phyloP scores from a whole-genome alignment of 345 rosid species.

The Syzygium aqueum region DNA sequence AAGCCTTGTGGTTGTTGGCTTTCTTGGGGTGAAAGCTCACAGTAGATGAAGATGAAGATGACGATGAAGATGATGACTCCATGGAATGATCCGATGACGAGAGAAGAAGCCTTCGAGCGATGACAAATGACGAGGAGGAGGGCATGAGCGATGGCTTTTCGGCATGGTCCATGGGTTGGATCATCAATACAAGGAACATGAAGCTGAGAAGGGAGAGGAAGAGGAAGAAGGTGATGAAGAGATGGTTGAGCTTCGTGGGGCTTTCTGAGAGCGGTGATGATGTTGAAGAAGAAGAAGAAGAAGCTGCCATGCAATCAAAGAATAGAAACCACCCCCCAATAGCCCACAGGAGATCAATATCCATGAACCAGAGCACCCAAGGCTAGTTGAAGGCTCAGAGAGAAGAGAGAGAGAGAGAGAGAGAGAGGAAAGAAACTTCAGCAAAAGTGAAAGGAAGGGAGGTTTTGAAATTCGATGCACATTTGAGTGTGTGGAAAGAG shows the following conservation, averaged over 20 bases:
- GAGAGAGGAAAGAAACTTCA: constrained; percentile 25
- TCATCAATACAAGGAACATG: constrained; percentile 22
- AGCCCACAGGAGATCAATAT: constrained; percentile 93
- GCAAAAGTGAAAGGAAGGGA: constrained; percentile 35
- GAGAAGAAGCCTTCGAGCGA: constrained; percentile 25
- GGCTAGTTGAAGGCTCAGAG: constrained; percentile 16
- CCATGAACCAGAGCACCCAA: constrained; percentile 76
- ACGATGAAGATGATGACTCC: constrained; percentile 6
- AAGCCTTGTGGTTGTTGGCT: not conserved
- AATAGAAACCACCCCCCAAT: constrained; percentile 76
- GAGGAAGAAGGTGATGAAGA: constrained; percentile 7
- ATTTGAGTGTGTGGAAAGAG: constrained; percentile 26
- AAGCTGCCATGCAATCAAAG: constrained; percentile 73
- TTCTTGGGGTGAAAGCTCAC: constrained; percentile 30
- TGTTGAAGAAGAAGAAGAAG: constrained; percentile 16
- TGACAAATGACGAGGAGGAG: not conserved
- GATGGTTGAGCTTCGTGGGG: constrained; percentile 3
- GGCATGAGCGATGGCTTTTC: not conserved
- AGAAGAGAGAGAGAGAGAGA: not conserved
- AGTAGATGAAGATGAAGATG: constrained; percentile 20
- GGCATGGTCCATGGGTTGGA: constrained; percentile 10
- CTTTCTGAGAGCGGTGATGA: constrained; percentile 12
- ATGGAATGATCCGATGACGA: constrained; percentile 8
- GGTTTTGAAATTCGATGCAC: constrained; percentile 48
- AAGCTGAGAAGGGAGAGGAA: constrained; percentile 30